Conservation (phyloP, 2,329 filamentous ascomycete genomes). For the Thelonectria discophora region DNA sequence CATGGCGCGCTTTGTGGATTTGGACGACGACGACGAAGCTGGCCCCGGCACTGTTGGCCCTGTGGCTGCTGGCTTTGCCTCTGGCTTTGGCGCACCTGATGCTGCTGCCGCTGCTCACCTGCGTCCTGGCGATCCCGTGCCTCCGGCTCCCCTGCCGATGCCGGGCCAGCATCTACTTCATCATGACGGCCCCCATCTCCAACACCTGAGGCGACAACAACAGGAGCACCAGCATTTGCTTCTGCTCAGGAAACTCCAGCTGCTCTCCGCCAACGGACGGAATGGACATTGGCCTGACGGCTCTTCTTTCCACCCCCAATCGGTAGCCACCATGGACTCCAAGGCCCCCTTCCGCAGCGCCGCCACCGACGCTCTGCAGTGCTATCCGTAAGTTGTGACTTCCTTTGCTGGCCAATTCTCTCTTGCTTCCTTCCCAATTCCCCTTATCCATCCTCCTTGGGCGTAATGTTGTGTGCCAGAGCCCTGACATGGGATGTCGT, state of each 20-base stretch:
- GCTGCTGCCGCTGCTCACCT: slow-evolving; percentile 30
- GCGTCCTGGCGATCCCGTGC: slow-evolving; percentile 35
- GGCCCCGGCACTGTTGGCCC: slow-evolving; percentile 21
- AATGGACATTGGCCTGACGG: slow-evolving; percentile 44
- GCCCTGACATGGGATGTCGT: slow-evolving; percentile 31
- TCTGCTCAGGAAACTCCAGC: slow-evolving; percentile 40
- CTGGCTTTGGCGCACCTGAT: slow-evolving; percentile 10
- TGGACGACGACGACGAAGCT: slow-evolving; percentile 40
- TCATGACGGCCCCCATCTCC: slow-evolving; percentile 35
- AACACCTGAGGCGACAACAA: slow-evolving; percentile 25
- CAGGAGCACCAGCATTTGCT: slow-evolving; percentile 40
- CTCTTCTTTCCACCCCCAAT: slow-evolving; percentile 36
- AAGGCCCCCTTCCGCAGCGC: slow-evolving; percentile 36
- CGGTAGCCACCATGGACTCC: slow-evolving; percentile 38
- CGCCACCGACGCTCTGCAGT: slow-evolving; percentile 40
- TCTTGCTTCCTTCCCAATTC: neutral
- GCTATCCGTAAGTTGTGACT: slow-evolving; percentile 39
- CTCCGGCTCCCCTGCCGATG: slow-evolving; percentile 36
- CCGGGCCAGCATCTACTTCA: slow-evolving; percentile 36
- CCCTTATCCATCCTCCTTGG: neutral
- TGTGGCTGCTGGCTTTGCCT: slow-evolving; percentile 2
- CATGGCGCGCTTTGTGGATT: slow-evolving; percentile 45
- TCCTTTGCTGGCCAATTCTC: neutral
- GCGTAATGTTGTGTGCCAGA: neutral
- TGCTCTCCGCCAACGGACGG: slow-evolving; percentile 37